phyloP scores from a whole-genome alignment of 2,329 filamentous ascomycete species.

The Blastomyces percursus region DNA sequence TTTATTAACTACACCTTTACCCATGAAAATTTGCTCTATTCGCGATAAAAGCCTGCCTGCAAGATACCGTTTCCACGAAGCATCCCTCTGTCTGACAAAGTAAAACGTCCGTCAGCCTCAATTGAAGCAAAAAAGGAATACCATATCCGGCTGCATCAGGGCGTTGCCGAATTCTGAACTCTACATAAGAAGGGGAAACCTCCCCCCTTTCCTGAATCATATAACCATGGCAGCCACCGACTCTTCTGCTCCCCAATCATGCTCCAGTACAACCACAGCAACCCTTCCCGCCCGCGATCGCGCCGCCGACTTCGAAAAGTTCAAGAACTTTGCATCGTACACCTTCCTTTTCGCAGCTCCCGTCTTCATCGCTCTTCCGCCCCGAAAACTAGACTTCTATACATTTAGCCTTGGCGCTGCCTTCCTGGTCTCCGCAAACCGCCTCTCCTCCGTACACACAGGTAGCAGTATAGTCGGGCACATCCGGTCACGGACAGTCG shows the following conservation, averaged over 20 bases:
- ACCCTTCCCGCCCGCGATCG: slow-evolving; percentile 16
- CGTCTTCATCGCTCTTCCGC: slow-evolving; percentile 45
- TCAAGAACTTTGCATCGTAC: slow-evolving; percentile 32
- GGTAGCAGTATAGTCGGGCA: slow-evolving; percentile 29
- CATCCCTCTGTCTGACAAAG: background rate
- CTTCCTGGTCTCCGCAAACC: slow-evolving; percentile 41
- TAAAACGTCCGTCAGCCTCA: background rate
- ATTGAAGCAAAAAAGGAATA: background rate
- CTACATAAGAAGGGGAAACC: background rate
- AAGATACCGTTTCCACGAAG: background rate
- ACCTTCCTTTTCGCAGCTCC: slow-evolving; percentile 43
- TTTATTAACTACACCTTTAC: background rate
- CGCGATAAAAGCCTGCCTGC: background rate
- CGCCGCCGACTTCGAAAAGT: slow-evolving; percentile 29
- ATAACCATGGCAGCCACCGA: background rate
- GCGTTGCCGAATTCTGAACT: no score
- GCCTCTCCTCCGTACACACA: slow-evolving; percentile 35
- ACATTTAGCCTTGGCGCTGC: slow-evolving; percentile 43
- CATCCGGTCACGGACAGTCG: slow-evolving; percentile 11
- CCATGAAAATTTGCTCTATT: background rate
- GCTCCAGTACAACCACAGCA: slow-evolving; percentile 5
- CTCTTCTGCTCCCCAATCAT: background rate
- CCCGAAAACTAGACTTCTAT: slow-evolving; percentile 52
- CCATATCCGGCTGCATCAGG: background rate
- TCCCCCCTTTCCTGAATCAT: background rate